Conservation (phyloP, 176 grass and related monocot species). For the Typha latifolia region DNA sequence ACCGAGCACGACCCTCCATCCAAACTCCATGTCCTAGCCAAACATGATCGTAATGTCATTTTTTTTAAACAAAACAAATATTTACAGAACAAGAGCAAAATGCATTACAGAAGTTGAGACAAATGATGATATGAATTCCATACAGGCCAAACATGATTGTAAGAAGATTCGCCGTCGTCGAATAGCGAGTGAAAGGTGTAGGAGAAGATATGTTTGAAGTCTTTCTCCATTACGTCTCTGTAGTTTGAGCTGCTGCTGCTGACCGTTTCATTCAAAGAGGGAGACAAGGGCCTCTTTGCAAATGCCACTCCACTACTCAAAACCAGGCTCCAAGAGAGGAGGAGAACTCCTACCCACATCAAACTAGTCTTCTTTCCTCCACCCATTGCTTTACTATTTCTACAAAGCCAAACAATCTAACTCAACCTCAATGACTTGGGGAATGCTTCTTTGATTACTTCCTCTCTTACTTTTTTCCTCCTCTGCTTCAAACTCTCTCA, state of each 20-base stretch:
- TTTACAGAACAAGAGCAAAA: not conserved
- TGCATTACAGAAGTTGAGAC: not conserved
- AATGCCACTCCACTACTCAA: not conserved
- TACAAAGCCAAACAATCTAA: too few relatives aligned
- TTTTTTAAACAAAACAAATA: not conserved
- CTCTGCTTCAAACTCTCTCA: too few relatives aligned
- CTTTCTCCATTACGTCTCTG: not conserved
- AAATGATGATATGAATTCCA: not conserved
- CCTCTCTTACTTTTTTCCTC: too few relatives aligned
- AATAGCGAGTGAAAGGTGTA: conserved; percentile 1
- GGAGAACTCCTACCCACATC: not conserved
- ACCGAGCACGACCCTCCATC: conserved; percentile 10
- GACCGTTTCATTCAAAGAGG: not conserved
- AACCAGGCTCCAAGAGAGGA: conserved; percentile 3
- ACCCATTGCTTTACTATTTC: not conserved
- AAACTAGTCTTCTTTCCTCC: not conserved
- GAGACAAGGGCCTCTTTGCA: conserved; percentile 1
- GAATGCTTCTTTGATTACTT: too few relatives aligned
- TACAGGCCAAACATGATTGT: conserved; percentile 15
- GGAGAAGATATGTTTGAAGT: not conserved
- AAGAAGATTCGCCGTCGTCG: conserved; percentile 4
- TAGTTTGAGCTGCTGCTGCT: not conserved
- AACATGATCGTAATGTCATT: not conserved
- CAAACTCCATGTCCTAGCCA: conserved; percentile 11
- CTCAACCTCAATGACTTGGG: too few relatives aligned